A percentile compares a stretch with the other conserved stretches of the same genome.
phyloP scores from a whole-genome alignment of 352 stramenopile species.

The Phytophthora multivora region DNA sequence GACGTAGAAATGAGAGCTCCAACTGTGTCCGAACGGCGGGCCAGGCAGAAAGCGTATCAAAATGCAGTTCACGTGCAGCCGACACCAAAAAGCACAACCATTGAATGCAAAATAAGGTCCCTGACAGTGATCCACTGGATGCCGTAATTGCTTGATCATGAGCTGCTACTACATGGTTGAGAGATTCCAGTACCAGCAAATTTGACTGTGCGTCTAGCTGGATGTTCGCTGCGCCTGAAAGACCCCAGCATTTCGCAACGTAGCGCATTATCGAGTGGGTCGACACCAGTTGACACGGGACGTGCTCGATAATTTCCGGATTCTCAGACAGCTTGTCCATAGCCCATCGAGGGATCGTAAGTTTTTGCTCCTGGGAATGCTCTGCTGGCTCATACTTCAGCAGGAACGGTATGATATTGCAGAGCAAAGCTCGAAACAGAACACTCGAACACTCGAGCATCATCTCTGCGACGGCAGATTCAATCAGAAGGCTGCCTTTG shows the following conservation, averaged over 20 bases:
- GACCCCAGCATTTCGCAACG: conserved; percentile 39
- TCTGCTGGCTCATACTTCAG: conserved; percentile 25
- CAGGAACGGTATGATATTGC: conserved; percentile 29
- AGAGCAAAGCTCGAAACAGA: conserved; percentile 20
- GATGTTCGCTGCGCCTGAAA: conserved; percentile 5
- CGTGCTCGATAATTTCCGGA: conserved; percentile 3
- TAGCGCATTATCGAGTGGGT: conserved; percentile 36
- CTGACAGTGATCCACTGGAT: conserved; percentile 25
- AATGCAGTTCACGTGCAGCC: conserved; percentile 7
- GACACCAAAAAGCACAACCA: conserved; percentile 38
- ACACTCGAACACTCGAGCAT: conserved; percentile 32
- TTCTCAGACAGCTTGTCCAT: neutral
- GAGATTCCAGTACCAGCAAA: conserved; percentile 25
- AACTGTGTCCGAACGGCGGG: conserved; percentile 22
- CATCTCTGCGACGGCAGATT: conserved; percentile 32
- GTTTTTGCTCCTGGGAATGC: neutral
- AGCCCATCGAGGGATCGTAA: conserved; percentile 23
- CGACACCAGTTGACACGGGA: conserved; percentile 13
- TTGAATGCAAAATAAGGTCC: conserved; percentile 41
- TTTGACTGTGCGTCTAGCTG: neutral
- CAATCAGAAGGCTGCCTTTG: conserved; percentile 27
- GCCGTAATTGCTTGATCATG: conserved; percentile 27
- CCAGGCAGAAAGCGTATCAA: conserved; percentile 16
- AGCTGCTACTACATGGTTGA: conserved; percentile 30
- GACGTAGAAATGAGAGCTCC: conserved; percentile 38